phyloP scores from a whole-genome alignment of 345 rosid genomes.

The Dimocarpus longan region DNA sequence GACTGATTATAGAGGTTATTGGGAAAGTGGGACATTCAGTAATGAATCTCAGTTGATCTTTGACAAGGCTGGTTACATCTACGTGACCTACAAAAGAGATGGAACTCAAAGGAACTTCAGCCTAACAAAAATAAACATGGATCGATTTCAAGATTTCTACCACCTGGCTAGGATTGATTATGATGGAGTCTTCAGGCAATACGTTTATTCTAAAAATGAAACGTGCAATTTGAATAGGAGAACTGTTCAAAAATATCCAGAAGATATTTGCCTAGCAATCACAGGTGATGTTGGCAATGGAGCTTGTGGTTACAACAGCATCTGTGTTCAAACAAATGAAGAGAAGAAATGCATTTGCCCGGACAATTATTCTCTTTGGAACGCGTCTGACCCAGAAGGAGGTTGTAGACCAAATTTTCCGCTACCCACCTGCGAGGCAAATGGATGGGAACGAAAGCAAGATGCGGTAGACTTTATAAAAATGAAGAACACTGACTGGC shows the following conservation, averaged over 20 bases:
- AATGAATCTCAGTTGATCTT: not conserved
- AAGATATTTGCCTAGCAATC: not conserved
- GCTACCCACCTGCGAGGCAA: slow-evolving; percentile 5
- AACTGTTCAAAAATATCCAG: no score
- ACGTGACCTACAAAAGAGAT: not conserved
- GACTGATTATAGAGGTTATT: not conserved
- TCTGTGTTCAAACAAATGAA: not conserved
- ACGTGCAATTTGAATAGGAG: not conserved
- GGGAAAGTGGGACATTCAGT: not conserved
- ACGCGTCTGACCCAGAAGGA: not conserved
- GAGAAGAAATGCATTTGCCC: not conserved
- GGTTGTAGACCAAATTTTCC: slow-evolving; percentile 22
- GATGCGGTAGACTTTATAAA: not conserved
- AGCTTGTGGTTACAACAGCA: slow-evolving; percentile 21
- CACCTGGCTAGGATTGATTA: slow-evolving; percentile 7
- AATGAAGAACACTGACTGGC: slow-evolving; percentile 5
- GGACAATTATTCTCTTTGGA: not conserved
- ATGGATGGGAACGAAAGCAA: slow-evolving; percentile 13
- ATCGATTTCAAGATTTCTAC: not conserved
- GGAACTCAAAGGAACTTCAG: not conserved
- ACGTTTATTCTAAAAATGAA: not conserved
- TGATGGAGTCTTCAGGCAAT: slow-evolving; percentile 19
- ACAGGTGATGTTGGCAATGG: slow-evolving; percentile 3
- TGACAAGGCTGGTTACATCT: slow-evolving; percentile 11
- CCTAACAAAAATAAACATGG: not conserved